Evolutionary conservation across 441 rosid genomes (phyloP), one percentile per base, ranked within the genome.

Genomic region (Syzygium malaccense): DNA sequence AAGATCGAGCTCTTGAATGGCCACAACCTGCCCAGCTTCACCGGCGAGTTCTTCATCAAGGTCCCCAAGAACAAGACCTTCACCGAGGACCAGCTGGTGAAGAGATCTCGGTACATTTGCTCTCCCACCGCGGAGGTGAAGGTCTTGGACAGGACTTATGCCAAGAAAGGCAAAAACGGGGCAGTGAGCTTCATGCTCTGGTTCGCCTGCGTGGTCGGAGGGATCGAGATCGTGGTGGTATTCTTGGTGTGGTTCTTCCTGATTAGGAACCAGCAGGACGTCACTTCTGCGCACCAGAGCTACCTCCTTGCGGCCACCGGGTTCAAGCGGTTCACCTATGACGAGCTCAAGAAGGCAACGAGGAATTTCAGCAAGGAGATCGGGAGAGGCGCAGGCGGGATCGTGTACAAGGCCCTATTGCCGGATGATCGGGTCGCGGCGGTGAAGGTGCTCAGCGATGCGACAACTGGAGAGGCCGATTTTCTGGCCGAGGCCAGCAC

Each of bases 201-300:
- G 87, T 88, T 85, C 33, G 62, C 89, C 75, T 9, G 60, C 54
- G 87, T 45, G 33, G 60, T 88, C 30, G 89, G 83, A 32, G 89
- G 45, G 45, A 85, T 62, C 58, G 89, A 88, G 87, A 32, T 85
- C 51, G 58, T 85, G 56, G 60, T 88, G 28, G 87, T 88, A 20
- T 28, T 84, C 54, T 49, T 88, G 32, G 89, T 88, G 28, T 88
- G 90, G 90, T 86, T 30, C 85, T 64, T 86, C 87, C 68, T 88
- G 60, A 25, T 85, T 4, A 53, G 55, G 79, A 66, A n/a, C 71
- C 85, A 66, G 57, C 56, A 68, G 85, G 90, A 85, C 14, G 54
- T 85, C 62, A 54, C 56, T 12, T 32, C 87, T 1, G 45, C 55
- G 7, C 30, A 48, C 53, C 84, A 51, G 45, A 84, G 79, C 49